A percentile compares a stretch with the other conserved stretches of the same genome.
These are phyloP conservation scores for Bryopsis sp. DNA, from an alignment of 139 green algal species.

Conservation along the genomic window DNA sequence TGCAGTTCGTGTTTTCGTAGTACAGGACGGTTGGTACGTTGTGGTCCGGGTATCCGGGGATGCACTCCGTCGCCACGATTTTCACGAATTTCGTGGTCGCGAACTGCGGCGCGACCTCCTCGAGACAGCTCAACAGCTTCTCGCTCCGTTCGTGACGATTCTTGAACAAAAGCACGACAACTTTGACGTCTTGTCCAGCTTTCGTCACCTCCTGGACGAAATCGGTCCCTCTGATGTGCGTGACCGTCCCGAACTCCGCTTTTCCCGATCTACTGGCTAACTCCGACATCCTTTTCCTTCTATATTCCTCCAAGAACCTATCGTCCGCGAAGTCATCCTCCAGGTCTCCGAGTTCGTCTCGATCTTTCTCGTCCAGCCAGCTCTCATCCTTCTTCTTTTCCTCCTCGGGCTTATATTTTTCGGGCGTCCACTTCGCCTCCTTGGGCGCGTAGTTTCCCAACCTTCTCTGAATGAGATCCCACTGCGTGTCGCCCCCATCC, in stretches of 20 bases:
- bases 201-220: conserved; percentile 78
- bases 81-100: conserved; percentile 78
- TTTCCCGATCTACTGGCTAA: conserved; percentile 33
- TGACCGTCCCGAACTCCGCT: conserved; percentile 50
- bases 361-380: conserved; percentile 31
- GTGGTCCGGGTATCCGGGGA: conserved; percentile 72
- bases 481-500: conserved; percentile 52
- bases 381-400: conserved; percentile 20
- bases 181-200: conserved; percentile 53
- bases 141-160: conserved; percentile 50
- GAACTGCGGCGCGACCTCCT: conserved; percentile 65
- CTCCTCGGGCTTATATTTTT: conserved; percentile 13
- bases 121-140: conserved; percentile 54
- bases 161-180: conserved; percentile 80
- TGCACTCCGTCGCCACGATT: conserved; percentile 75
- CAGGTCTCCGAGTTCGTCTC: conserved; percentile 41
- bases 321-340: conserved; percentile 76
- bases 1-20: conserved; percentile 51
- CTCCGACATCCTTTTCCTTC: conserved; percentile 58
- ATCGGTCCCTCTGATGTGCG: conserved; percentile 54
- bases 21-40: conserved; percentile 87
- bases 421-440: conserved; percentile 27
- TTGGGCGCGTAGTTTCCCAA: conserved; percentile 43
- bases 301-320: conserved; percentile 59
- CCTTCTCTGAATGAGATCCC: conserved; percentile 60